phyloP scores from a whole-genome alignment of 768 basidiomycete genomes.

The Suillus ampliporus region DNA sequence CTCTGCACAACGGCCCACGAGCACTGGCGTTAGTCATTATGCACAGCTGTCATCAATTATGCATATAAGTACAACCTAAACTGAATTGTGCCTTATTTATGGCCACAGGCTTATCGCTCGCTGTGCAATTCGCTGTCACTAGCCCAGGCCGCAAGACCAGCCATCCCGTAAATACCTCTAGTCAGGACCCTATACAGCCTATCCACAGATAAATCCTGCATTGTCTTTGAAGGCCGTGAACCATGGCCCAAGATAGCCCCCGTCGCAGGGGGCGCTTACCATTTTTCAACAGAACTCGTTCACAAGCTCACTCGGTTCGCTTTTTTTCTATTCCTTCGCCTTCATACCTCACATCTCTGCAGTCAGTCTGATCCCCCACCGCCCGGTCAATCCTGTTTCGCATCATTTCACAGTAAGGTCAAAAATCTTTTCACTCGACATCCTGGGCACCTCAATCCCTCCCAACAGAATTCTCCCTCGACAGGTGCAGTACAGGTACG shows the following conservation, averaged over 20 bases:
- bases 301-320: background rate
- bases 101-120: too few relatives aligned
- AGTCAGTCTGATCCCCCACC: background rate
- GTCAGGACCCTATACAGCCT: too few relatives aligned
- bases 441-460: background rate
- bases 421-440: background rate
- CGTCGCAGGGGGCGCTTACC: background rate
- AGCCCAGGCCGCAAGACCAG: too few relatives aligned
- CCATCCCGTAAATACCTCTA: too few relatives aligned
- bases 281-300: background rate
- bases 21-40: too few relatives aligned
- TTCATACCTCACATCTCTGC: background rate
- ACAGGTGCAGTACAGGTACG: background rate
- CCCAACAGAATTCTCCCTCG: background rate
- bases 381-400: background rate
- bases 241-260: background rate
- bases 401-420: background rate
- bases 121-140: too few relatives aligned
- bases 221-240: background rate
- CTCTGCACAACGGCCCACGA: too few relatives aligned
- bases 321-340: background rate
- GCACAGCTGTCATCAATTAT: too few relatives aligned
- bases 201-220: too few relatives aligned
- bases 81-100: too few relatives aligned
- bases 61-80: too few relatives aligned